phyloP scores from a whole-genome alignment of 73 alveolate genomes.

The Paramecium tetraurelia region DNA sequence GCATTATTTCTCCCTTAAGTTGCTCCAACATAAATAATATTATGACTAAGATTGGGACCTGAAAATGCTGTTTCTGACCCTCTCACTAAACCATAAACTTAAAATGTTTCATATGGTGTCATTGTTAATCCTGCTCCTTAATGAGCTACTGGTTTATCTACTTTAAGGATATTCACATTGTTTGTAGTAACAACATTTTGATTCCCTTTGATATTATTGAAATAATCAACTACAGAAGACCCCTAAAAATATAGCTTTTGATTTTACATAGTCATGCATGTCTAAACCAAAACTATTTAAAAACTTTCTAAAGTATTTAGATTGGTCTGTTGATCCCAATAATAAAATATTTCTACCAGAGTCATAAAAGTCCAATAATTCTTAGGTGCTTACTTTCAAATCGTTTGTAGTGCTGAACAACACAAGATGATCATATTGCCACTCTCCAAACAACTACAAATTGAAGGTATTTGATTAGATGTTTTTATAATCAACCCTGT shows the following conservation, averaged over 20 bases:
- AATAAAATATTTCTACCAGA: constrained; percentile 55
- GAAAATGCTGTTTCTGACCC: constrained; percentile 59
- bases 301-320: constrained; percentile 28
- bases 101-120: constrained; percentile 52
- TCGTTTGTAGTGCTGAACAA: constrained; percentile 13
- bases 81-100: constrained; percentile 54
- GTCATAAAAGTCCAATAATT: constrained; percentile 45
- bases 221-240: constrained; percentile 32
- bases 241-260: background rate
- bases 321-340: background rate
- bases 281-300: constrained; percentile 51
- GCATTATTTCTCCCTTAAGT: constrained; percentile 62
- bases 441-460: constrained; percentile 42
- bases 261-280: constrained; percentile 46
- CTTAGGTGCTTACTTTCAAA: background rate
- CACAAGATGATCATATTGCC: constrained; percentile 46
- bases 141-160: constrained; percentile 34
- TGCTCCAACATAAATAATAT: constrained; percentile 52
- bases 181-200: background rate
- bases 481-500: constrained; percentile 27
- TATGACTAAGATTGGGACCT: background rate
- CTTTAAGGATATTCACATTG: background rate
- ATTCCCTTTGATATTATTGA: constrained; percentile 29
- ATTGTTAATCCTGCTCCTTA: constrained; percentile 52
- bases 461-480: constrained; percentile 33